Evolutionary conservation across 2,329 filamentous ascomycete genomes (phyloP), one percentile per base, ranked within the genome.

Genomic region (Epichloe baconii): DNA sequence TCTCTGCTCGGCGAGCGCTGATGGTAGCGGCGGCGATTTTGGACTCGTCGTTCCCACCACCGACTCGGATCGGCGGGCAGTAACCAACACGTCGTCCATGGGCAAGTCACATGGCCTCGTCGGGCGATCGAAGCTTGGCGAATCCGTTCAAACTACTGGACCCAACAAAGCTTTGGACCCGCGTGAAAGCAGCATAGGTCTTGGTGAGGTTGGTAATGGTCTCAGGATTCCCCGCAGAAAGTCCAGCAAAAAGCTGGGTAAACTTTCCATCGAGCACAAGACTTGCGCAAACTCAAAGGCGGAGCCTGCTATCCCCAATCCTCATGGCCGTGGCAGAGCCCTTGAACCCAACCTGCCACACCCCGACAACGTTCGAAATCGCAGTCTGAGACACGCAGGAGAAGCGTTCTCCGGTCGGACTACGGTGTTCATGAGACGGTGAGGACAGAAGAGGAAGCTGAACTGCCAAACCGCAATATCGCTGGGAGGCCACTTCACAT

Each of bases 401-500:
- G 41, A 44, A 44, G 36, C 43, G 26, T 21, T 34, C 12, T 37
- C 12, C 37, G n/a, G 5, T 31, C 40, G 21, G 21, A 50, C 14
- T 48, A 48, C 15, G 21, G 23, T 26, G 26, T 8, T n/a, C 42
- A 49, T 31, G 36, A 19, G 17, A 5, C 12, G 44, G 12, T 35
- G 19, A 43, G 42, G 8, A 59, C 57, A 5, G 58, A 62, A 14
- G 58, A 62, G 12, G 58, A 61, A 31, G 34, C 35, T 37, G 55
- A 49, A 14, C 54, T 62, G 15, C 60, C 62, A 4, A 56, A 64
- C 4, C 57, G 55, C 23, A 58, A 64, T 21, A 43, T 55, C 44
- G 53, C 59, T 31, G 55, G 59, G 23, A 60, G 60, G 40, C 59
- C 55, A 26, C 53, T 62, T 44, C 58, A 62, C 34, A 48, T 55